Evolutionary conservation across 2,329 filamentous ascomycete species (phyloP).

Genomic region (Dactylonectria estremocensis): DNA sequence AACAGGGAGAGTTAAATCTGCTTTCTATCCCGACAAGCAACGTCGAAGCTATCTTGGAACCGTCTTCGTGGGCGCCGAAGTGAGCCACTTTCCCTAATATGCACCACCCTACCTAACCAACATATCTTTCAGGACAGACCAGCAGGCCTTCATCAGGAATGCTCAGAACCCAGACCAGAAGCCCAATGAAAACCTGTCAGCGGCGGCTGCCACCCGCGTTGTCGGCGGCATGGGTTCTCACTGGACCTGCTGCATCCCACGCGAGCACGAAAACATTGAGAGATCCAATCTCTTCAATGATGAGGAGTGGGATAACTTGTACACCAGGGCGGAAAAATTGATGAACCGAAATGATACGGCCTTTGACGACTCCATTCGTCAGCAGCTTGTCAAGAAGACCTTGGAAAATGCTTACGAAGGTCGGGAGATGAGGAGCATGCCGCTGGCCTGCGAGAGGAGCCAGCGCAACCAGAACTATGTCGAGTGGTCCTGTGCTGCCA

Average conservation of each 20-base stretch:
- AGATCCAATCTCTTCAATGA: constrained; percentile 12
- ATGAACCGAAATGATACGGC: constrained; percentile 1
- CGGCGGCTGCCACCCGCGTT: constrained; percentile 6
- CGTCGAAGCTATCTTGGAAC: neutral
- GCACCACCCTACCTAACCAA: neutral
- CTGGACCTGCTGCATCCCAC: constrained; percentile 24
- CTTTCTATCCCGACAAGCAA: constrained; percentile 11
- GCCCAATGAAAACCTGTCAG: neutral
- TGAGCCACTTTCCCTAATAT: neutral
- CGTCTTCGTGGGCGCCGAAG: constrained; percentile 12
- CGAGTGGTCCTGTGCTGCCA: constrained; percentile 14
- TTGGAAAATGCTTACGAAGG: neutral
- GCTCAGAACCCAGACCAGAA: constrained; percentile 15
- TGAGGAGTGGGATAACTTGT: constrained; percentile 13
- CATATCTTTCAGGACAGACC: too few relatives aligned
- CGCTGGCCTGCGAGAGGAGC: constrained; percentile 19
- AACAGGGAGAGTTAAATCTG: constrained; percentile 6
- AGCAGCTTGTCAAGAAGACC: constrained; percentile 9
- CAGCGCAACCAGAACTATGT: constrained; percentile 1
- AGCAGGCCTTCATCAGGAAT: neutral
- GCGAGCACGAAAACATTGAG: constrained; percentile 11
- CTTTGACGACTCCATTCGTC: constrained; percentile 23
- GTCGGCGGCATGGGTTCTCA: constrained; percentile 23
- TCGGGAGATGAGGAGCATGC: constrained; percentile 10
- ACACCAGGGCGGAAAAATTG: neutral